Base-by-base conservation (phyloP, 768 basidiomycete genomes). In the Amanita muscaria region DNA sequence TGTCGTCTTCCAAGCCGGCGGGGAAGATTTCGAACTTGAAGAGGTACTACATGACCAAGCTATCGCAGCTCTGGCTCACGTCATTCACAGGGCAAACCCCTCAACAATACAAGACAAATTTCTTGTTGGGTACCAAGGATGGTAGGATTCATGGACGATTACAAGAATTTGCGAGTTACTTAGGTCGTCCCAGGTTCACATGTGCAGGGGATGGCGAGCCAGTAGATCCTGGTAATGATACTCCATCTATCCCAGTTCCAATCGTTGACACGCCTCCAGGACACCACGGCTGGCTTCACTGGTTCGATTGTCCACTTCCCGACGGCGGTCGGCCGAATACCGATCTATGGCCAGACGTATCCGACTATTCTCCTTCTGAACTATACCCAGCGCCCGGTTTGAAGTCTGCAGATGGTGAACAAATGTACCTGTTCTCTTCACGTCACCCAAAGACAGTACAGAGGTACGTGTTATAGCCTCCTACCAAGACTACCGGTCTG, bases 201-300 rank as follows among this genome's bases (percentile, higher is more conserved):
- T 86, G 83, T 53, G 62, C 65, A 1, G 79, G 79, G 14, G 83
- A 86, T 52, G 83, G 85, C 3, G 69, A 73, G 37, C 79, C 81
- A 9, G 68, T 88, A 22, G 72, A 69, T 43, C 78, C 77, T 58
- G 79, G 80, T 75, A n/a, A 43, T 18, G 16, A 8, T 30, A 21
- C 18, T 32, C 41, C 21, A 5, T 42, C 35, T 37, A 8, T 27
- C 36, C 23, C 7, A 16, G 23, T 8, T 36, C 31, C 9, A 27
- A 31, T 30, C 41, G 25, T 31, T 39, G 37, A 10, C 34, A 41
- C 40, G n/a, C 40, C 27, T 44, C 6, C 34, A 73, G 79, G 76
- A 2, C 88, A 88, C 54, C 84, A 88, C 52, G 88, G 88, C 22
- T 90, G 88, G 88, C 66, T 88, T 15, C 88, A 90, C 54, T 90